Base-by-base conservation (phyloP, 805 yeast species). In the Allodekkera sacchari region DNA sequence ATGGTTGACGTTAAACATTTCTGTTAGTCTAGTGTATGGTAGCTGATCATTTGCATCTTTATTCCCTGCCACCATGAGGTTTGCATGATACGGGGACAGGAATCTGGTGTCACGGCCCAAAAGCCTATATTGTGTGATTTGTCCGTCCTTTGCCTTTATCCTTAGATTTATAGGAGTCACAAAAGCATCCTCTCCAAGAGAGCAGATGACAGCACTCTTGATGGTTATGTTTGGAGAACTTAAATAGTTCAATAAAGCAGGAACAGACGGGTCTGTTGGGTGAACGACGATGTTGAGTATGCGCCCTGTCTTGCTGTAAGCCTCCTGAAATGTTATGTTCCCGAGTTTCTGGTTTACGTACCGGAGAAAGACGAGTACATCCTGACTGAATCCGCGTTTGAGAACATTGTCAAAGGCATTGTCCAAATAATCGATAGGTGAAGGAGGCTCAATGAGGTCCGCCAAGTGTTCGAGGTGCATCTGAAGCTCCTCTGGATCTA, bases 211-310 rank as follows among this genome's bases (percentile, higher is more conserved):
- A 0, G 97, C 98, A 9, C 94, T 82, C 71, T 92, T 70, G 10
- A 89, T 80, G 6, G 88, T 69, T 8, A 87, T 88, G 53, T 89
- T 88, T 1, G 98, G 98, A 0, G 96, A 77, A 1, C 96, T 85
- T 19, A 92, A 77, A 52, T 89, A 87, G 56, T 92, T 92, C 41
- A 88, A 59, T 29, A 88, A 61, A 1, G 77, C 67, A 1, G 94
- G 92, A 7, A 82, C 67, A 3, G 78, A 66, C 20, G 68, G 69
- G 42, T 76, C 75, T 0, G 82, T 74, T 2, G 96, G 94, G 54
- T 85, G 85, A 3, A 89, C 80, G 2, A 87, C 79, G 28, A 92
- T 77, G 53, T 89, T 92, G 31, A 89, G 64, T 1, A 84, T 75
- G 42, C 83, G 71, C 27, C 82, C 88, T 0, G 95, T 80, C 39